A percentile compares a stretch with the other conserved stretches of the same genome.
phyloP scores from a whole-genome alignment of 1,284 basidiomycete species.

The Cutaneotrichosporon sp. region DNA sequence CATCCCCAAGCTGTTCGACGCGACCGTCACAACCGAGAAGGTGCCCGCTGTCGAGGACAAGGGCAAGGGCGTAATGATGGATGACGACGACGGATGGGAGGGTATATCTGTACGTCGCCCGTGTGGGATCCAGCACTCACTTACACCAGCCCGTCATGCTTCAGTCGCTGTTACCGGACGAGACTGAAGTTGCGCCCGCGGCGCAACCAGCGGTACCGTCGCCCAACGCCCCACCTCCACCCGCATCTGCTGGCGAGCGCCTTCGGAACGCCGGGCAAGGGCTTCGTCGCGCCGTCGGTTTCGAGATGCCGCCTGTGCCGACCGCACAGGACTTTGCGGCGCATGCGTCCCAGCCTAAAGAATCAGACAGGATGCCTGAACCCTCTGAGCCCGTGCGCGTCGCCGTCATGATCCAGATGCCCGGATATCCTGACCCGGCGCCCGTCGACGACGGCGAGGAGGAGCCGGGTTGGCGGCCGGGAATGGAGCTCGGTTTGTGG shows the following conservation, averaged over 20 bases:
- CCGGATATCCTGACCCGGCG: conserved; percentile 11
- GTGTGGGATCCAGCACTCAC: not conserved
- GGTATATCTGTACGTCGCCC: not conserved
- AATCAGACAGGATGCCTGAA: not conserved
- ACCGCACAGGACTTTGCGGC: not conserved
- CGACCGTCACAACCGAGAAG: conserved; percentile 2
- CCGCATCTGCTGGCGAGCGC: not conserved
- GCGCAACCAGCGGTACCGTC: too few relatives aligned
- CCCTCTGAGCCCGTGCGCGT: conserved; percentile 29
- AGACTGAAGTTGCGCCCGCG: not conserved
- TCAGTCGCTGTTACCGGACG: conserved; percentile 6
- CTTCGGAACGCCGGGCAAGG: not conserved
- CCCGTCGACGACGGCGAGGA: conserved; percentile 25
- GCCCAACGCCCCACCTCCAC: not conserved
- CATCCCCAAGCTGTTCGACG: conserved; percentile 26
- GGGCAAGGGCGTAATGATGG: not conserved
- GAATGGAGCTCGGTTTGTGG: conserved; percentile 45
- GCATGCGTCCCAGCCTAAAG: conserved; percentile 2
- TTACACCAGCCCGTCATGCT: conserved; percentile 12
- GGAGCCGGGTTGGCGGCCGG: conserved; percentile 31
- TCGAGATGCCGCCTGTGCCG: not conserved
- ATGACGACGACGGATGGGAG: not conserved
- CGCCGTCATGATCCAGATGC: conserved; percentile 39
- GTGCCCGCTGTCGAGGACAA: not conserved
- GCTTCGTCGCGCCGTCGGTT: not conserved